Evolutionary conservation across 1,284 basidiomycete genomes (phyloP).

Genomic region (Neolentinus lepideus): DNA sequence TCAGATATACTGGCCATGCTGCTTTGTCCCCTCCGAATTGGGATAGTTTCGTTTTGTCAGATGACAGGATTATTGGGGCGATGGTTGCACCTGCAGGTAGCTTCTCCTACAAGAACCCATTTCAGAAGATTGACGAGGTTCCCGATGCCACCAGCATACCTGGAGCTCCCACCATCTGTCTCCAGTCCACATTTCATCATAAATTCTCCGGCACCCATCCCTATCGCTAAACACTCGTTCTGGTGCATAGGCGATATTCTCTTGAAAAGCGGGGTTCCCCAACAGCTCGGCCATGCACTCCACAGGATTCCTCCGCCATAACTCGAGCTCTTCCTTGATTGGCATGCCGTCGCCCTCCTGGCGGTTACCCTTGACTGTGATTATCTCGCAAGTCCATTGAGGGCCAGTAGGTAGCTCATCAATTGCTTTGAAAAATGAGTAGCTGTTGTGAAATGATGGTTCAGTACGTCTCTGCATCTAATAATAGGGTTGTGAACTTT

Average conservation of each 20-base stretch:
- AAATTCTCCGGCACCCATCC: slow-evolving; percentile 1
- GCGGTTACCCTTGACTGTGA: too few relatives aligned
- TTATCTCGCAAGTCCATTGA: too few relatives aligned
- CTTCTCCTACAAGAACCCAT: background rate
- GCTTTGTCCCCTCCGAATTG: slow-evolving; percentile 1
- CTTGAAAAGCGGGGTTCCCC: slow-evolving; percentile 20
- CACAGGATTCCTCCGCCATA: slow-evolving; percentile 24
- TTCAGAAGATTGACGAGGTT: background rate
- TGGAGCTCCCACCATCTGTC: slow-evolving; percentile 21
- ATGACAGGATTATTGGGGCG: background rate
- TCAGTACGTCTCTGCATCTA: too few relatives aligned
- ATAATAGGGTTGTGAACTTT: too few relatives aligned
- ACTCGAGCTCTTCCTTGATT: slow-evolving; percentile 19
- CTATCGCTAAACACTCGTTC: slow-evolving; percentile 14
- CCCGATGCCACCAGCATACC: slow-evolving; percentile 10
- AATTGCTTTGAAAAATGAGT: too few relatives aligned
- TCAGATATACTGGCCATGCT: slow-evolving; percentile 3
- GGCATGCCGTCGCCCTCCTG: too few relatives aligned
- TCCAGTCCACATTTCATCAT: slow-evolving; percentile 17
- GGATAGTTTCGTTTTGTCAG: slow-evolving; percentile 2
- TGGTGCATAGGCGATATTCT: slow-evolving; percentile 17
- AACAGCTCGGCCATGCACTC: slow-evolving; percentile 25
- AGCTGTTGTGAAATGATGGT: too few relatives aligned
- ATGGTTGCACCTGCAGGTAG: background rate
- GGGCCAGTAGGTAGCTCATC: too few relatives aligned